Evolutionary conservation across 805 yeast species (phyloP), one percentile per base, ranked within the genome.

Genomic region (Schizosaccharomyces japonicus): DNA sequence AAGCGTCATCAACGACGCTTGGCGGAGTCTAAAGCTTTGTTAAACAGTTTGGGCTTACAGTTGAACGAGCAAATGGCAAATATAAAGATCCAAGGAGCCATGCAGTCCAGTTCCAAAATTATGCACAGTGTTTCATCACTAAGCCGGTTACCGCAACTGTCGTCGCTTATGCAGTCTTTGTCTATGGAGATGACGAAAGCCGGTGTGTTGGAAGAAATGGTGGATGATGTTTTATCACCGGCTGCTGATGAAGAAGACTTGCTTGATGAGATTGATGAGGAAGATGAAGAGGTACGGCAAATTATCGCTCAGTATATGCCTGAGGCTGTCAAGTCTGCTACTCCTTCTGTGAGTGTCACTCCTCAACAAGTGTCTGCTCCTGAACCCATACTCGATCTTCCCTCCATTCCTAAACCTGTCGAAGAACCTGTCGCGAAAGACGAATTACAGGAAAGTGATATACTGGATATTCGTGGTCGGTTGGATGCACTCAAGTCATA

Each of bases 41-140:
- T 45, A 5, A 39, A 26, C 28, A 31, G 39, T 15, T 21, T 45
- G 6, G 21, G 34, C 21, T n/a, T 45, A 26, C 47, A 45, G 8
- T 31, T 45, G n/a, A 45, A 32, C 6, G 47, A 45, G n/a, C 47
- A 45, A 13, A 45, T 45, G 39, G 47, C 47, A 3, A 45, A 19
- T 25, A 28, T 15, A 51, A 81, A 80, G 56, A 62, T 90, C 39
- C 83, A 84, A 40, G 80, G 83, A 25, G 79, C 85, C 34, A 73
- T 90, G 74, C 75, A 75, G 46, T 65, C 76, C 49, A 76, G 84
- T 49, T 73, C 96, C 0, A 73, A 69, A 2, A 72, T 90, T 17
- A 85, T 90, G 95, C 73, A 70, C 57, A 95, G 87, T 50, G 90
- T 90, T 48, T 85, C 83, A 58, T 70, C 70, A 42, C 66, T 90